These are phyloP conservation scores for Nectriaceae sp. DNA, from an alignment of 2,329 filamentous ascomycete genomes.

Conservation along the genomic window DNA sequence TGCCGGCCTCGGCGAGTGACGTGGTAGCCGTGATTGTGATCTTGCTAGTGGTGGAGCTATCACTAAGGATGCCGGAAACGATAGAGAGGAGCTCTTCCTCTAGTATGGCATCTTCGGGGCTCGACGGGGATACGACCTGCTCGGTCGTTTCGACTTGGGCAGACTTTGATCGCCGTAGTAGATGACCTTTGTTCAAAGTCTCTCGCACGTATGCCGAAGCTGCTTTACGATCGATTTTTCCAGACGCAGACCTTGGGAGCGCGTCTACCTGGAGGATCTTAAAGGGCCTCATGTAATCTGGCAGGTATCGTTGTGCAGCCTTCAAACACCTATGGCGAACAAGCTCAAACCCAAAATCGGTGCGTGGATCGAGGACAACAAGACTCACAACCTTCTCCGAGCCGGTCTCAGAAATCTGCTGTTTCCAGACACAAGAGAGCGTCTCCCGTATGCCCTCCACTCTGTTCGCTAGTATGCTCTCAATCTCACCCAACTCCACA, in stretches of 20 bases:
- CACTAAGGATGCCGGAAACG: not conserved
- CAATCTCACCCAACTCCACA: slow-evolving; percentile 75
- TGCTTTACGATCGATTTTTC: not conserved
- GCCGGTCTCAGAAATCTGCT: not conserved
- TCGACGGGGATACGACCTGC: too few species aligned
- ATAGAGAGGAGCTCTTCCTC: not conserved
- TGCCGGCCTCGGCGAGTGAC: not conserved
- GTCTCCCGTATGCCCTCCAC: not conserved
- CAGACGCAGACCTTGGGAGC: not conserved
- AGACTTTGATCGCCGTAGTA: too few species aligned
- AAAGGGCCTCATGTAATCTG: not conserved
- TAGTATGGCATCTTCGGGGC: not conserved
- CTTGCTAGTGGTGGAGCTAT: not conserved
- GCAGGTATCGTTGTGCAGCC: not conserved
- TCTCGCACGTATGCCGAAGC: not conserved
- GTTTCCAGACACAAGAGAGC: not conserved
- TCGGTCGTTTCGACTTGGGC: not conserved
- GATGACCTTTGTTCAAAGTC: too few species aligned
- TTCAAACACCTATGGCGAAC: not conserved
- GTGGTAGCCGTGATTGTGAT: not conserved
- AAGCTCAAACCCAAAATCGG: not conserved
- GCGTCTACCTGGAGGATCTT: not conserved
- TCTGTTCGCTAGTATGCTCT: not conserved
- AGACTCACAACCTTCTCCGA: not conserved
- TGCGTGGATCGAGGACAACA: not conserved